phyloP scores from a whole-genome alignment of 176 grass and related monocot genomes.

The Cymbopogon citratus region DNA sequence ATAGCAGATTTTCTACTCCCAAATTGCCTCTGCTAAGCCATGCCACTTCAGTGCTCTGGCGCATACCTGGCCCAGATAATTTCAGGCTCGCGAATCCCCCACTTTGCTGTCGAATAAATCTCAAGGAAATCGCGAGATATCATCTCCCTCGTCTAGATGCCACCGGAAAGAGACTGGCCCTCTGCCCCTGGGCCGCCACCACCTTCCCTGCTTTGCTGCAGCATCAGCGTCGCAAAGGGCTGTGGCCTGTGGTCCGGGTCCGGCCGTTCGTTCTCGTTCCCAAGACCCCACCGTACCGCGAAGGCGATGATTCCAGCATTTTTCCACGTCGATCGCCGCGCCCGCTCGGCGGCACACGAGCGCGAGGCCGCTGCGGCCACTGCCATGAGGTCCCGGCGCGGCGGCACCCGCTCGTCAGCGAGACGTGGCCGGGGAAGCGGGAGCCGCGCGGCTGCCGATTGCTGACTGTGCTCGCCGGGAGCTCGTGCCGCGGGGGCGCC shows the following conservation, averaged over 20 bases:
- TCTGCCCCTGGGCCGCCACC: background rate
- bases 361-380: background rate
- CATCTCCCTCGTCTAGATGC: background rate
- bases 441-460: background rate
- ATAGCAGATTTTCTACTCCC: background rate
- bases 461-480: background rate
- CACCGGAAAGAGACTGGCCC: background rate
- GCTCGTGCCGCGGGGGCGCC: slow-evolving; percentile 7
- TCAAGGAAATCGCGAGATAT: background rate
- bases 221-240: background rate
- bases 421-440: too few relatives aligned
- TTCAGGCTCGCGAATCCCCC: background rate
- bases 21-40: background rate
- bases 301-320: background rate
- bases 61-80: background rate
- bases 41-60: background rate
- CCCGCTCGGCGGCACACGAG: background rate
- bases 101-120: slow-evolving; percentile 1
- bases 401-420: slow-evolving; percentile 23
- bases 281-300: background rate
- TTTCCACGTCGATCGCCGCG: background rate
- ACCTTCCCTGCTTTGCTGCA: background rate
- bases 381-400: background rate
- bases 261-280: background rate
- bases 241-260: background rate